These are phyloP conservation scores for Carex scoparia DNA, from an alignment of 176 grass and related monocot species.

Conservation along the genomic window DNA sequence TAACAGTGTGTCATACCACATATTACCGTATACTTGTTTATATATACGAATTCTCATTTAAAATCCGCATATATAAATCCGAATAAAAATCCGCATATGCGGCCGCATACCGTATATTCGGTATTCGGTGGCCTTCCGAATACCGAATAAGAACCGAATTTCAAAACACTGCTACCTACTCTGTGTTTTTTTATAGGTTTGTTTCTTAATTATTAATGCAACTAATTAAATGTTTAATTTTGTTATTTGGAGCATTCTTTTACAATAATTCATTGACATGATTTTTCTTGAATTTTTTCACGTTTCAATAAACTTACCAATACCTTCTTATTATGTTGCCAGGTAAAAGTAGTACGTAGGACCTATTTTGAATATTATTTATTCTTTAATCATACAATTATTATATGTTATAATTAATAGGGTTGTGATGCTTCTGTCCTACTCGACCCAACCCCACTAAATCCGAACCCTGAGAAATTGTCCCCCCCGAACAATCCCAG, in stretches of 20 bases:
- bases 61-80: no score
- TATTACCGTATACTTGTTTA: no score
- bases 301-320: neutral
- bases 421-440: slow-evolving; percentile 53
- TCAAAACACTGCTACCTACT: no score
- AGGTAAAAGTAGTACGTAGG: neutral
- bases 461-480: slow-evolving; percentile 34
- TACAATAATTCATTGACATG: neutral
- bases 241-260: neutral
- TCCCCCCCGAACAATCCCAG: slow-evolving; percentile 36
- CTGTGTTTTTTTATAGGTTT: neutral
- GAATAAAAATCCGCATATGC: no score
- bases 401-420: slow-evolving; percentile 7
- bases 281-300: neutral
- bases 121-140: no score
- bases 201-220: neutral
- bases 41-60: no score
- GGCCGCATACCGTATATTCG: no score
- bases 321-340: neutral
- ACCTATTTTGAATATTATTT: neutral
- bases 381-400: neutral
- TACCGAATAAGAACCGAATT: no score
- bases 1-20: no score
- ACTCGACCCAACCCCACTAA: slow-evolving; percentile 22
- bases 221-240: neutral